Evolutionary conservation across 75 land plant genomes (phyloP).

Genomic region (Cunninghamia lanceolata): DNA sequence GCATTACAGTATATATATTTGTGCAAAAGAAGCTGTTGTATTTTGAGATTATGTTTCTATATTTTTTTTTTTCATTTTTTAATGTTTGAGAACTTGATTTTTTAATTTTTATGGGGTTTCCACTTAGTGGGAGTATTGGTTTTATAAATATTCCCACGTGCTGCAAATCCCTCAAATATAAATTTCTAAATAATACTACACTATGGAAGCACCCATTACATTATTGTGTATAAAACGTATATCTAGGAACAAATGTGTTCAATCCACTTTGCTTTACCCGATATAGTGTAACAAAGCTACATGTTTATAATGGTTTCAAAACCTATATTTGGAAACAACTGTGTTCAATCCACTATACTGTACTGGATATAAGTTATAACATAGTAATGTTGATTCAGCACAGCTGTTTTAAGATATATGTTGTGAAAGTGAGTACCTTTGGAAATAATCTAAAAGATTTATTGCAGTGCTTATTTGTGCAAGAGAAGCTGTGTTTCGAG

Average conservation of each 20-base stretch:
- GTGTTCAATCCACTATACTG: not conserved
- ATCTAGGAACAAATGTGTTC: no score
- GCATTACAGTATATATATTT: not conserved
- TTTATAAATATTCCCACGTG: not conserved
- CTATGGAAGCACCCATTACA: no score
- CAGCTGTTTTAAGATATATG: not conserved
- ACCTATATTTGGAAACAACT: not conserved
- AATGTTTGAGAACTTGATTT: not conserved
- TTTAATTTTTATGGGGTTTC: not conserved
- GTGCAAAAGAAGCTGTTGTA: not conserved
- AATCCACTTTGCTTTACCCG: no score
- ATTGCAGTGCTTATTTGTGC: not conserved
- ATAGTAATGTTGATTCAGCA: not conserved
- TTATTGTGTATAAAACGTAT: no score
- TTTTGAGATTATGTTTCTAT: not conserved
- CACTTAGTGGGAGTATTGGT: not conserved
- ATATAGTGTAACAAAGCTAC: no score
- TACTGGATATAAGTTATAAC: not conserved
- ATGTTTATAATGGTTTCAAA: not conserved
- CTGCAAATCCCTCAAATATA: no score
- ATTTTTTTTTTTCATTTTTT: not conserved
- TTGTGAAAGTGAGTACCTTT: not conserved
- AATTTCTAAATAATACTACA: no score
- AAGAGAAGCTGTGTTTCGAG: not conserved
- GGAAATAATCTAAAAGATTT: not conserved